These are phyloP conservation scores for Rhodamnia rubescens DNA, from an alignment of 345 rosid species.

Conservation along the genomic window DNA sequence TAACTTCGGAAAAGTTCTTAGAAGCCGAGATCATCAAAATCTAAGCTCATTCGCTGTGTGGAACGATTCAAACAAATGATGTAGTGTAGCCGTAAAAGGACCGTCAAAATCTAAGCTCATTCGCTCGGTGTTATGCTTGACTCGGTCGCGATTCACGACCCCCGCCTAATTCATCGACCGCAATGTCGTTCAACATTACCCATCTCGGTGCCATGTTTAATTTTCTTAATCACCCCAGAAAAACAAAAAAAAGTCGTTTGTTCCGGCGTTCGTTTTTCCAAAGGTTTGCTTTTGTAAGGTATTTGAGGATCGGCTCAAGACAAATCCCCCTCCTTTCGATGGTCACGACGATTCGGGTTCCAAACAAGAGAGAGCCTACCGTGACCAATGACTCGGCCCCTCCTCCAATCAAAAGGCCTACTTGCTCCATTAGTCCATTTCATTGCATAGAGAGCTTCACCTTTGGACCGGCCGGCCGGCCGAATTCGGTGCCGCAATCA, in stretches of 20 bases:
- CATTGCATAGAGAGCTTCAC: neutral
- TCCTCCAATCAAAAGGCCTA: neutral
- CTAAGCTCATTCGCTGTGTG: neutral
- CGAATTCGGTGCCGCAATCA: neutral
- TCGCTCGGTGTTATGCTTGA: neutral
- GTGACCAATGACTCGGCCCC: neutral
- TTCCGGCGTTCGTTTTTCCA: neutral
- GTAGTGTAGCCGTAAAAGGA: neutral
- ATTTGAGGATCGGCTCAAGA: neutral
- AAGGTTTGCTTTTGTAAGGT: neutral
- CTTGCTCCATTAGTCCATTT: neutral
- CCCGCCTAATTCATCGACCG: neutral
- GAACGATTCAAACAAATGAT: neutral
- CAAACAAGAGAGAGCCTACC: neutral
- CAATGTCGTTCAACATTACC: neutral
- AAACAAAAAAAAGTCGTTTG: neutral
- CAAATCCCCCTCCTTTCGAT: neutral
- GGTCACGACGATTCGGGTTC: neutral
- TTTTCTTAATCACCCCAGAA: neutral
- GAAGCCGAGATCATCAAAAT: neutral
- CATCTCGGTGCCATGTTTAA: neutral
- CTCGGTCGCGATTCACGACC: neutral
- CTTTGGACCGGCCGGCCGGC: neutral
- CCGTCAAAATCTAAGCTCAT: neutral
- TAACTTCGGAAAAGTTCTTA: rapidly evolving